Conservation (phyloP, 371 early-diverging fungal genomes). For the Mortierella sp. region DNA sequence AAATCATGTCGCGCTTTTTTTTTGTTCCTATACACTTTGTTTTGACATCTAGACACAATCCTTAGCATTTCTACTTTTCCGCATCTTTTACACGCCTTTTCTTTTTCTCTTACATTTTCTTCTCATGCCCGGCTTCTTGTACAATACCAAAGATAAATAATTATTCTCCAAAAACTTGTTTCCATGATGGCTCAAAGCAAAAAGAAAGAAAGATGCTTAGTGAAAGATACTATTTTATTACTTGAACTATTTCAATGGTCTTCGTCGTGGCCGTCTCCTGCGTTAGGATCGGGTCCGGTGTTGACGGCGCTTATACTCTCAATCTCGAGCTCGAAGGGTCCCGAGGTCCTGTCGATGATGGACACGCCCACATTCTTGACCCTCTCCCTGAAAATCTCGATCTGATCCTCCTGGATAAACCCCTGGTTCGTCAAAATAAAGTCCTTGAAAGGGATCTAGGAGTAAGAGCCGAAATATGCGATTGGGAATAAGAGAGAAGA, state of each 20-base stretch:
- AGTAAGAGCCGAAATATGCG: background rate
- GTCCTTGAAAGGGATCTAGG: constrained; percentile 90
- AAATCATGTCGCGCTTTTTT: constrained; percentile 18
- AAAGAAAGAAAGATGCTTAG: constrained; percentile 9
- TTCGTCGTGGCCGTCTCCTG: constrained; percentile 19
- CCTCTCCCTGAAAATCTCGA: constrained; percentile 85
- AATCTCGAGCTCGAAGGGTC: constrained; percentile 90
- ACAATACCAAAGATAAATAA: constrained; percentile 10
- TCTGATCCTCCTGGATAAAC: constrained; percentile 85
- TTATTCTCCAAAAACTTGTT: background rate
- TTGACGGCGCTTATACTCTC: constrained; percentile 92
- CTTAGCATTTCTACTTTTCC: background rate
- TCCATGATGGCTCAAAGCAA: background rate
- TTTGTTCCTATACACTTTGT: background rate
- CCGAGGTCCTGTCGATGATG: constrained; percentile 83
- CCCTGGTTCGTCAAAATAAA: constrained; percentile 94
- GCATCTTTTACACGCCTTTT: background rate
- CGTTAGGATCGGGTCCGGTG: constrained; percentile 36
- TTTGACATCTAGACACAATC: constrained; percentile 7
- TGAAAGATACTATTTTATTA: background rate
- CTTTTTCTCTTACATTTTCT: background rate
- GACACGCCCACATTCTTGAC: constrained; percentile 93
- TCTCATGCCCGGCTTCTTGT: constrained; percentile 3
- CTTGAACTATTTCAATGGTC: background rate
- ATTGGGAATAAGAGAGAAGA: background rate